Percentiles rank a stretch among this genome's conserved stretches.
These are phyloP conservation scores for Entonaema liquescens DNA, from an alignment of 495 filamentous ascomycete species.

Conservation along the genomic window DNA sequence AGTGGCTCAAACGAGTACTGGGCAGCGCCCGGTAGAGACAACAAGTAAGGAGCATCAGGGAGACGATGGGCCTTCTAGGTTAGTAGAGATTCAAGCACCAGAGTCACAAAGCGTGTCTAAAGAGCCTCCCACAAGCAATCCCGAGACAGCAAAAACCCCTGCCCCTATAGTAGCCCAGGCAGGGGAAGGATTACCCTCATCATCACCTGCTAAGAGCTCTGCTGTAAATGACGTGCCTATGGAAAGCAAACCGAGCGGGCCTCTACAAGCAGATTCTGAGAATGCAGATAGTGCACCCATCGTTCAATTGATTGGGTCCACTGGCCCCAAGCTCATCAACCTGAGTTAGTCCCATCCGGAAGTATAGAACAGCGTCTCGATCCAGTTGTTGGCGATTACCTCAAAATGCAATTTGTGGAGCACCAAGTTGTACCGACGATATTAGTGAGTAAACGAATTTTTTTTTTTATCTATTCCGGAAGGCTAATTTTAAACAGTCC, in stretches of 20 bases:
- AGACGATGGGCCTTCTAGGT: background rate
- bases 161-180: background rate
- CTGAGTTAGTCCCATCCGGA: constrained; percentile 4
- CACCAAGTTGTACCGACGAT: constrained; percentile 95
- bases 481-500: constrained; percentile 42
- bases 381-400: constrained; percentile 95
- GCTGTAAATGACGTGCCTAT: background rate
- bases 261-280: background rate
- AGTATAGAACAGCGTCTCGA: constrained; percentile 39
- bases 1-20: background rate
- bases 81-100: background rate
- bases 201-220: background rate
- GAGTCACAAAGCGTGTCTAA: background rate
- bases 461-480: background rate
- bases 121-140: background rate
- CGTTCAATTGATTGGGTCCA: constrained; percentile 1
- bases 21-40: background rate
- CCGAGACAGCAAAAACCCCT: background rate
- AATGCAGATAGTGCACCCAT: background rate
- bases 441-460: constrained; percentile 70
- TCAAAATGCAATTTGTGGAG: constrained; percentile 97
- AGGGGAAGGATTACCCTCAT: background rate
- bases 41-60: background rate
- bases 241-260: background rate
- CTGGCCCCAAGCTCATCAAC: constrained; percentile 29